Evolutionary conservation across 495 filamentous ascomycete species (phyloP).

Genomic region (Penicillium ucsense): DNA sequence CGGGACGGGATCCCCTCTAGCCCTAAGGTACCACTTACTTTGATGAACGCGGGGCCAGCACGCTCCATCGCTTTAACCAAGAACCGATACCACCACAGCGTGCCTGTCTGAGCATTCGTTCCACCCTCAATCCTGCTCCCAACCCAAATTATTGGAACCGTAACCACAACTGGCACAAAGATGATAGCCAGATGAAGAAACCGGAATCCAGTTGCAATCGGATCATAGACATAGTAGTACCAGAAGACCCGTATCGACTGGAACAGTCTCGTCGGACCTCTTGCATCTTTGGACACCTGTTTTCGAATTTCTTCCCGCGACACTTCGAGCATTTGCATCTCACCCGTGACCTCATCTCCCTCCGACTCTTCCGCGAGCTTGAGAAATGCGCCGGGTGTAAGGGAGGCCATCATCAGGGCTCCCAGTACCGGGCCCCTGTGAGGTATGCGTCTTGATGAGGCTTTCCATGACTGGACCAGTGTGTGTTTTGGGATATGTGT

Average conservation of each 20-base stretch:
- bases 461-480: constrained; percentile 19
- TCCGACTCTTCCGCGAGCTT: constrained; percentile 57
- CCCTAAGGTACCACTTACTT: constrained; percentile 43
- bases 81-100: constrained; percentile 92
- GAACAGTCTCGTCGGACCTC: constrained; percentile 42
- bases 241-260: constrained; percentile 50
- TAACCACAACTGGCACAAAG: constrained; percentile 79
- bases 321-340: constrained; percentile 75
- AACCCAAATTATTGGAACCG: constrained; percentile 73
- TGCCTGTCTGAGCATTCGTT: constrained; percentile 64
- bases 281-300: constrained; percentile 48
- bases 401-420: constrained; percentile 37
- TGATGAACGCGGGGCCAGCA: constrained; percentile 95
- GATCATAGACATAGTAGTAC: constrained; percentile 71
- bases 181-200: constrained; percentile 80
- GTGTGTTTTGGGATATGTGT: constrained; percentile 8
- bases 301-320: constrained; percentile 69
- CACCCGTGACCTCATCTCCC: constrained; percentile 55
- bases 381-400: constrained; percentile 63
- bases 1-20: too few species aligned
- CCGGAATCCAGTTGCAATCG: constrained; percentile 74
- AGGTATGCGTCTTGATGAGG: constrained; percentile 17
- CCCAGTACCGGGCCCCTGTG: constrained; percentile 18
- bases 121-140: constrained; percentile 49
- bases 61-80: constrained; percentile 84